Conservation (phyloP, 2,329 filamentous ascomycete genomes). For the Exophiala sp. region DNA sequence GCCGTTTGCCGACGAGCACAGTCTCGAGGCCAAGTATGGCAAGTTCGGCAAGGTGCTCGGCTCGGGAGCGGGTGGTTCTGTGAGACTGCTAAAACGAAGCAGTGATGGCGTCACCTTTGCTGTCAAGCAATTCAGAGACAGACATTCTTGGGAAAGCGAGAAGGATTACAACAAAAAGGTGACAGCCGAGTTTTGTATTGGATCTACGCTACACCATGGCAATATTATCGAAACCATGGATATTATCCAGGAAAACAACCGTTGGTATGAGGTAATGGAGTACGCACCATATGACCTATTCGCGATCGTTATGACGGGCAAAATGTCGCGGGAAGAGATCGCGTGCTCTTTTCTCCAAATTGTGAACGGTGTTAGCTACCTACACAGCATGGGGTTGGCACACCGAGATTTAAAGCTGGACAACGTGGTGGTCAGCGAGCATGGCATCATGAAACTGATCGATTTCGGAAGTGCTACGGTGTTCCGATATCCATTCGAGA, state of each 20-base stretch:
- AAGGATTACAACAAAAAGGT: slow-evolving; percentile 98
- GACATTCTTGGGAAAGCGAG: slow-evolving; percentile 89
- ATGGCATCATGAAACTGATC: slow-evolving; percentile 98
- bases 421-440: slow-evolving; percentile 94
- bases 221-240: slow-evolving; percentile 98
- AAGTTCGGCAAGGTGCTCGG: slow-evolving; percentile 93
- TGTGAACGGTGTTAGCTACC: slow-evolving; percentile 85
- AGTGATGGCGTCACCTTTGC: slow-evolving; percentile 93
- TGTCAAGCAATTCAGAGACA: slow-evolving; percentile 91
- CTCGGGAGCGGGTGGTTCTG: slow-evolving; percentile 89
- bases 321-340: slow-evolving; percentile 89
- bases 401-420: slow-evolving; percentile 95
- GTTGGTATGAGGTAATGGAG: slow-evolving; percentile 99
- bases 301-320: slow-evolving; percentile 97
- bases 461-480: slow-evolving; percentile 98
- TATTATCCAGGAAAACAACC: slow-evolving; percentile 88
- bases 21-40: slow-evolving; percentile 84
- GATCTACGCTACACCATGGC: slow-evolving; percentile 92
- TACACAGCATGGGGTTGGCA: slow-evolving; percentile 91
- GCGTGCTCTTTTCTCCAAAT: slow-evolving; percentile 92
- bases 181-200: slow-evolving; percentile 96
- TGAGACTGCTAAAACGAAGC: slow-evolving; percentile 87
- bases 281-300: slow-evolving; percentile 95
- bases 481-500: slow-evolving; percentile 96
- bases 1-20: slow-evolving; percentile 92